Evolutionary conservation across 805 yeast genomes (phyloP).

Genomic region (Torulaspora maleeae): DNA sequence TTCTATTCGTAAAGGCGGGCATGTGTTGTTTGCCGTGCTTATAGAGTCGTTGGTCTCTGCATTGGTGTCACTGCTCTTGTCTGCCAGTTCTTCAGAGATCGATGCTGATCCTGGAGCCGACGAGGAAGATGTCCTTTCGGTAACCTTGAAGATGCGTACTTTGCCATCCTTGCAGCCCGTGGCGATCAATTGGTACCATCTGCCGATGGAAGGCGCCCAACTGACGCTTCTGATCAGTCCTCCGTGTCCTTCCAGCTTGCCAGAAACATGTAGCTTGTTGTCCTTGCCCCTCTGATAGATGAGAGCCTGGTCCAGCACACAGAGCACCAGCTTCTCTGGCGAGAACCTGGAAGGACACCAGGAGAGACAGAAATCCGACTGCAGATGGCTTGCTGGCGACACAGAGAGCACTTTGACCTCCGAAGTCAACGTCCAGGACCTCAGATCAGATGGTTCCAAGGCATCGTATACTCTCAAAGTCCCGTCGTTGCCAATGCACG

Average conservation of each 20-base stretch:
- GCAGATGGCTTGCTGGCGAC: slow-evolving; percentile 76
- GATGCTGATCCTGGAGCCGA: slow-evolving; percentile 5
- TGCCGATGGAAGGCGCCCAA: slow-evolving; percentile 97
- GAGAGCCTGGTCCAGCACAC: slow-evolving; percentile 83
- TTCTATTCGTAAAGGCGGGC: slow-evolving; percentile 43
- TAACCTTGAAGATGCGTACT: slow-evolving; percentile 76
- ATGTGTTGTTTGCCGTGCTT: not conserved
- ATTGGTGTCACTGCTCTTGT: slow-evolving; percentile 5
- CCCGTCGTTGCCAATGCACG: slow-evolving; percentile 88
- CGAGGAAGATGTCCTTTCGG: slow-evolving; percentile 36
- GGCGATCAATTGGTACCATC: slow-evolving; percentile 81
- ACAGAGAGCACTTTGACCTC: slow-evolving; percentile 62
- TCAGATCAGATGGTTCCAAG: slow-evolving; percentile 80
- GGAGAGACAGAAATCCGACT: slow-evolving; percentile 76
- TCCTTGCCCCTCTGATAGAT: slow-evolving; percentile 55
- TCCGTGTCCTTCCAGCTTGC: slow-evolving; percentile 73
- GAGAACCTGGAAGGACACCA: slow-evolving; percentile 90
- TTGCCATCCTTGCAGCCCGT: slow-evolving; percentile 95
- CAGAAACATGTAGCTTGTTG: slow-evolving; percentile 52
- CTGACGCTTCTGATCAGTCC: slow-evolving; percentile 83
- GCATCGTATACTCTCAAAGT: slow-evolving; percentile 80
- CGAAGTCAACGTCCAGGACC: slow-evolving; percentile 72
- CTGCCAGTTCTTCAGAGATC: slow-evolving; percentile 5
- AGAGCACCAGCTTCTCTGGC: slow-evolving; percentile 73
- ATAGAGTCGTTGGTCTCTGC: slow-evolving; percentile 6